Percentiles rank a stretch among this genome's conserved stretches.
Conservation (phyloP, 2,329 filamentous ascomycete species). For the Cladosporium sp. region DNA sequence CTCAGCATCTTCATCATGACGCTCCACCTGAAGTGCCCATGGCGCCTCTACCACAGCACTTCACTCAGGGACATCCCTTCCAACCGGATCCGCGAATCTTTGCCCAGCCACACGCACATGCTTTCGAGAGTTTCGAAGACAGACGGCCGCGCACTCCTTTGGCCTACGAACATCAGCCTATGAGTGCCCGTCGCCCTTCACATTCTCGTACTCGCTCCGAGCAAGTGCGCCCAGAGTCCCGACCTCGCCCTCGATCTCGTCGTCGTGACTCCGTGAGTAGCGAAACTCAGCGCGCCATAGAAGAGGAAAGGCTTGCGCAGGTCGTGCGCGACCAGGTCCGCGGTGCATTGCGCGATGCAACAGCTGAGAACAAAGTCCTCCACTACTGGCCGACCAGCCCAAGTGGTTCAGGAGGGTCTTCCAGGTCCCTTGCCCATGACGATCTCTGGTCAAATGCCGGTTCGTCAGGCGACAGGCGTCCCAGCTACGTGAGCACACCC, state of each 20-base stretch:
- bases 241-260: background rate
- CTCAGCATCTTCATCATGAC: background rate
- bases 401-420: background rate
- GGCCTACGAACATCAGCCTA: background rate
- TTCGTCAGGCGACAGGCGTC: background rate
- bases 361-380: conserved; percentile 1
- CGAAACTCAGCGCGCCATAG: background rate
- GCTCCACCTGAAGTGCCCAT: background rate
- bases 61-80: background rate
- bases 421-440: background rate
- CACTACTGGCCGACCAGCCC: background rate
- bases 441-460: background rate
- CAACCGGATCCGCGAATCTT: background rate
- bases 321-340: background rate
- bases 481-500: background rate
- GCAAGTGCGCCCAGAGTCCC: background rate
- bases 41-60: background rate
- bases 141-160: background rate
- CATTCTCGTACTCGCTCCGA: background rate
- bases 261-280: background rate
- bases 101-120: background rate
- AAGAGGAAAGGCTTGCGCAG: background rate
- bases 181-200: background rate
- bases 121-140: background rate
- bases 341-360: background rate